Conservation (phyloP, 1,139 yeast species). For the Scheffersomyces insectosa region DNA sequence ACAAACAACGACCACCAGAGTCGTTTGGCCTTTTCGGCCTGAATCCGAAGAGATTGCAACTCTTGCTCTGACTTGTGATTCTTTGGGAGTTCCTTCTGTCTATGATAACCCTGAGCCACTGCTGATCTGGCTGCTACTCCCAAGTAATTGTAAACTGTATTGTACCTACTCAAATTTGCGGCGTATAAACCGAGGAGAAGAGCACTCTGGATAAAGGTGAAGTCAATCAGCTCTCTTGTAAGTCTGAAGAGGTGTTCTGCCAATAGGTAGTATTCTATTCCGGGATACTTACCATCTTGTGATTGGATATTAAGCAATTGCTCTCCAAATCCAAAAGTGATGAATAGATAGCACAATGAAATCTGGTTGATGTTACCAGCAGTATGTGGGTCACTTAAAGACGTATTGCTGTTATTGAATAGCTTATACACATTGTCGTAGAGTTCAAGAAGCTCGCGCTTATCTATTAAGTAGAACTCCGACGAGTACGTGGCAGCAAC, state of each 20-base stretch:
- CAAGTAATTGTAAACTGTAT: conserved; percentile 49
- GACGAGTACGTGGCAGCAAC: conserved; percentile 37
- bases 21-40: conserved; percentile 42
- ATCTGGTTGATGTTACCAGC: conserved; percentile 3
- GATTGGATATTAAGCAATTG: conserved; percentile 24
- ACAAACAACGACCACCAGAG: conserved; percentile 59
- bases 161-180: conserved; percentile 49
- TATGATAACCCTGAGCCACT: conserved; percentile 46
- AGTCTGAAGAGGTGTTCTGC: conserved; percentile 42
- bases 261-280: conserved; percentile 37
- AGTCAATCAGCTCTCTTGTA: conserved; percentile 40
- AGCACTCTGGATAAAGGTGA: conserved; percentile 46
- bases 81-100: conserved; percentile 24
- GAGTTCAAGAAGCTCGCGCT: conserved; percentile 29
- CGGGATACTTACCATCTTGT: conserved; percentile 25
- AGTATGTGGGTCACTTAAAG: too few species aligned
- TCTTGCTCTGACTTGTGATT: neutral
- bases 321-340: conserved; percentile 39
- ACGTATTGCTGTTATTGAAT: neutral
- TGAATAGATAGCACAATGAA: conserved; percentile 32
- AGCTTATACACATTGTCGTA: conserved; percentile 16
- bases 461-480: conserved; percentile 42
- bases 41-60: conserved; percentile 2
- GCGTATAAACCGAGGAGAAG: conserved; percentile 47
- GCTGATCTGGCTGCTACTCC: conserved; percentile 53